Conservation (phyloP, 2,329 filamentous ascomycete species). For the Aspergillus puulaauensis region DNA sequence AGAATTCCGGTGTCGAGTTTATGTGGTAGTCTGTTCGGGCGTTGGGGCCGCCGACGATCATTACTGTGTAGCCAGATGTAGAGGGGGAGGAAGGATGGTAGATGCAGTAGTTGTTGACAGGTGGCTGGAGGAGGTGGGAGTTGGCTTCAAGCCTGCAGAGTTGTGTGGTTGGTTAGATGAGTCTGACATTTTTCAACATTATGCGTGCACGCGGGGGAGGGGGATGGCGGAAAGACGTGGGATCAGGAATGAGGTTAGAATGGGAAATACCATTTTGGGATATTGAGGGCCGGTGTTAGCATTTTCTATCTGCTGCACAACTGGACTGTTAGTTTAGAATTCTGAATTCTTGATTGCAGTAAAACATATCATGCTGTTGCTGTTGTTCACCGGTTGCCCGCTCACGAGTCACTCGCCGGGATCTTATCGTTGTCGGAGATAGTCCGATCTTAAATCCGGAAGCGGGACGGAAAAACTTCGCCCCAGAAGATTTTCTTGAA, state of each 20-base stretch:
- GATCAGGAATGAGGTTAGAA: not conserved
- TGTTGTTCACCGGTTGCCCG: not conserved
- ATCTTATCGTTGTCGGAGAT: conserved; percentile 23
- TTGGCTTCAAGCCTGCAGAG: conserved; percentile 78
- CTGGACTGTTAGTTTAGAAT: not conserved
- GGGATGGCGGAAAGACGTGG: not conserved
- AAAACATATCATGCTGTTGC: not conserved
- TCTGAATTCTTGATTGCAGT: not conserved
- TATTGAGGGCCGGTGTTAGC: conserved; percentile 43
- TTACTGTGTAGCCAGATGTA: conserved; percentile 88
- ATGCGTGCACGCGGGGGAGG: conserved; percentile 18
- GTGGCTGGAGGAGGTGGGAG: conserved; percentile 86
- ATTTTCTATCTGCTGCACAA: conserved; percentile 18
- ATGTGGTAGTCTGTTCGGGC: conserved; percentile 97
- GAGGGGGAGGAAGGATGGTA: conserved; percentile 68
- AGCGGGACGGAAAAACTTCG: conserved; percentile 28
- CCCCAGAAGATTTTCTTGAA: conserved; percentile 35
- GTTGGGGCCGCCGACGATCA: conserved; percentile 94
- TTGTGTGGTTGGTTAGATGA: not conserved
- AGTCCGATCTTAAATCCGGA: conserved; percentile 26
- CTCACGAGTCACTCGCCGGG: conserved; percentile 6
- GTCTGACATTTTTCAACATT: not conserved
- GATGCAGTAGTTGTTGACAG: conserved; percentile 96
- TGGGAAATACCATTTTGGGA: conserved; percentile 44
- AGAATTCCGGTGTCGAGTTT: conserved; percentile 94